Evolutionary conservation across 768 basidiomycete genomes (phyloP), one percentile per base, ranked within the genome.

Genomic region (Rhodotorula kratochvilovae): DNA sequence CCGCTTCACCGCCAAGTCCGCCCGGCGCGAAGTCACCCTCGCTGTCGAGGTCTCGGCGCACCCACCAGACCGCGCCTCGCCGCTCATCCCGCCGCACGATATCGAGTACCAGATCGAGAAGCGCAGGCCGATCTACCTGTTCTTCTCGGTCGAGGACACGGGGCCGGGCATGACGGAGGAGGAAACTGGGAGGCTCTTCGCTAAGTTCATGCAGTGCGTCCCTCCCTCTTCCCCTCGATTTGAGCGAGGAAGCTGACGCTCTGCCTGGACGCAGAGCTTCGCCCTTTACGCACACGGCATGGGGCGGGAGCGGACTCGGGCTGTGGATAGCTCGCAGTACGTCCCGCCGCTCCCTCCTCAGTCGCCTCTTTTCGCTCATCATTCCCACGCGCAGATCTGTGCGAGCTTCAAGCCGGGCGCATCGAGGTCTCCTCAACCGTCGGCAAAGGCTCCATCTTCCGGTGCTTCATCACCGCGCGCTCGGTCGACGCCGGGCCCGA

Each of bases 231-330:
- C 31, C 35, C 35, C 15, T 5, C 16, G 21, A 6, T 11, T 12
- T n/a, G n/a, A n/a, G n/a, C n/a, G n/a, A n/a, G n/a, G n/a, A n/a
- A n/a, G n/a, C 54, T 55, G 13, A 7, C 8, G 8, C 54, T 7
- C 46, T n/a, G 7, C 46, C n/a, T 42, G 12, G 23, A 6, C 33
- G 8, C 57, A 71, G 70, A 50, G 76, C 75, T 10, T 79, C 77
- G 27, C 77, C 78, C 21, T 76, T 79, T 71, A 79, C 77, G 3
- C 78, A 78, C 61, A 77, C 77, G 27, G 74, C 77, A n/a, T 80
- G 77, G 67, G 80, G 80, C 39, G 80, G 80, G 16, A 76, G 73
- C 19, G 80, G 80, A 5, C 67, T 81, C 10, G 80, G 80, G 0
- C 61, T 81, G 23, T 80, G 79, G 76, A 77, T 80, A 64, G 77